A percentile compares a stretch with the other conserved stretches of the same genome.
Evolutionary conservation across 805 yeast genomes (phyloP).

Genomic region (Ogataea salicorniae): DNA sequence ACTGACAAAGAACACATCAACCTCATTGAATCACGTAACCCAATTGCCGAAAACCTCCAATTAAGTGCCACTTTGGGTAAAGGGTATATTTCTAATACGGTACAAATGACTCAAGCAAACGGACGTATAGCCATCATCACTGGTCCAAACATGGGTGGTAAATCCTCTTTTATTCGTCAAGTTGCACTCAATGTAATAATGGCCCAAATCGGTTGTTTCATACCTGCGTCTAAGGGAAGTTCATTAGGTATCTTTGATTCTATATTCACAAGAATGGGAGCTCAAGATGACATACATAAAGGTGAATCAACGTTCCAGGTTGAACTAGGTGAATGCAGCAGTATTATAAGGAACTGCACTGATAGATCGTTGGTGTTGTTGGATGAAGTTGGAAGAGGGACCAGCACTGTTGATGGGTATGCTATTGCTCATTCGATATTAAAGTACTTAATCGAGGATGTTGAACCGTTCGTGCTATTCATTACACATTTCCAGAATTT

Average conservation of each 20-base stretch:
- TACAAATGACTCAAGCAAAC: slow-evolving; percentile 40
- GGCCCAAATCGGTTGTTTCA: slow-evolving; percentile 73
- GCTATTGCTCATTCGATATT: slow-evolving; percentile 75
- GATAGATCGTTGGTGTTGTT: slow-evolving; percentile 54
- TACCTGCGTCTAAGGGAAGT: slow-evolving; percentile 58
- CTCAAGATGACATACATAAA: slow-evolving; percentile 66
- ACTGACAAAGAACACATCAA: slow-evolving; percentile 43
- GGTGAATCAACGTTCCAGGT: slow-evolving; percentile 84
- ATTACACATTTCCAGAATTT: slow-evolving; percentile 81
- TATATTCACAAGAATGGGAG: slow-evolving; percentile 65
- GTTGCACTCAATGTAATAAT: slow-evolving; percentile 64
- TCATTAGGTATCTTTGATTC: slow-evolving; percentile 57
- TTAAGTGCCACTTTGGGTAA: slow-evolving; percentile 9
- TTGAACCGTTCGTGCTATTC: slow-evolving; percentile 58
- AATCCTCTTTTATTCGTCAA: slow-evolving; percentile 70
- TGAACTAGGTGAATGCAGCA: slow-evolving; percentile 62
- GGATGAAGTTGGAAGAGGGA: slow-evolving; percentile 78
- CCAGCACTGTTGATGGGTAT: slow-evolving; percentile 67
- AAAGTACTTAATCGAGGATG: slow-evolving; percentile 44
- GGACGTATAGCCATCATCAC: slow-evolving; percentile 62
- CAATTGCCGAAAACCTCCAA: slow-evolving; percentile 24
- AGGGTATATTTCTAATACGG: slow-evolving; percentile 62
- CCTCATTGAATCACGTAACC: slow-evolving; percentile 48
- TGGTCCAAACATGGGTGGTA: slow-evolving; percentile 90
- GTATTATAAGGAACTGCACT: slow-evolving; percentile 48